These are phyloP conservation scores for Protea cynaroides DNA, from an alignment of 164 flowering plant species.

Conservation along the genomic window DNA sequence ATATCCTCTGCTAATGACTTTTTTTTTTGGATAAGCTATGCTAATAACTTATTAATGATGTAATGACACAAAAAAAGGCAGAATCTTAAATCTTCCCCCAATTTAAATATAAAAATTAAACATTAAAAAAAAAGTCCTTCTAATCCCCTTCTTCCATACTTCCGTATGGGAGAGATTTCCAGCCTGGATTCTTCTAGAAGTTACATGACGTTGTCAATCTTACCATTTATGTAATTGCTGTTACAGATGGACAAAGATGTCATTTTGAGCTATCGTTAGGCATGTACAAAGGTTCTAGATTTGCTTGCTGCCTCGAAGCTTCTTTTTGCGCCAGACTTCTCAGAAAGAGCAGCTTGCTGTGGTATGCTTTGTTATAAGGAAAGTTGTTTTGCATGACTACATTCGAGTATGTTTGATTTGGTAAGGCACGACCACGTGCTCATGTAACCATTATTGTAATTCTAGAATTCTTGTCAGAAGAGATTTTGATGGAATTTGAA, in stretches of 20 bases:
- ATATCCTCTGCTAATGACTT: too few species aligned
- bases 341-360: neutral
- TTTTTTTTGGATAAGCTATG: too few species aligned
- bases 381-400: neutral
- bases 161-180: too few species aligned
- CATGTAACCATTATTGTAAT: neutral
- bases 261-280: neutral
- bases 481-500: neutral
- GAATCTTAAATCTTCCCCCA: too few species aligned
- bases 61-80: too few species aligned
- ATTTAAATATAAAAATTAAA: too few species aligned
- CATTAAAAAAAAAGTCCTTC: too few species aligned
- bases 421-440: neutral
- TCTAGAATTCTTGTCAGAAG: neutral
- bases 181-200: neutral
- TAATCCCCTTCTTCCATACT: too few species aligned
- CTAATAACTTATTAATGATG: conserved; percentile 6
- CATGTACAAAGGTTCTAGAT: neutral
- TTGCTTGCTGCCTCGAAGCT: neutral
- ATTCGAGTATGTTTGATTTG: neutral
- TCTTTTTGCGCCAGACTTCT: neutral
- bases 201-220: neutral
- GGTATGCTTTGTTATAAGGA: neutral
- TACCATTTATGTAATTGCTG: conserved; percentile 2
- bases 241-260: conserved; percentile 20